Evolutionary conservation across 306 rosid genomes (phyloP), one percentile per base, ranked within the genome.

Genomic region (Lathyrus tuberosus): DNA sequence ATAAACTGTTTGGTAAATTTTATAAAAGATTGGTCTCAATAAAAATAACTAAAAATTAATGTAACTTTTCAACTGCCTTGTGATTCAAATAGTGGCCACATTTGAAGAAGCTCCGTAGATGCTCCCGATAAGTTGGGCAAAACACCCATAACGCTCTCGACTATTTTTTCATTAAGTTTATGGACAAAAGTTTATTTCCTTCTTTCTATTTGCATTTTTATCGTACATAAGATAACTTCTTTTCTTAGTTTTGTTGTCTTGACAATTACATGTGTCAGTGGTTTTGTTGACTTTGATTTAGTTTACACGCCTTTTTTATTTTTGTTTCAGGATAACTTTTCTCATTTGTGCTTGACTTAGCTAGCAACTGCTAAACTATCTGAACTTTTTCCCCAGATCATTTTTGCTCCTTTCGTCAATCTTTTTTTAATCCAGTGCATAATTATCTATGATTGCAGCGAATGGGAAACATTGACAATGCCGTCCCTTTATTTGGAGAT

Each of bases 391-490:
- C 71, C 28, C 42, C 46, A 62, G 52, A 52, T 31, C 44, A 8
- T 59, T 6, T 49, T 43, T 66, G 57, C 57, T 49, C 59, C 18
- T 62, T 62, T 10, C 53, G 42, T 18, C 69, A 28, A 80, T 15
- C 26, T 24, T 67, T 65, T 14, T 75, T 56, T 67, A 79, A 62
- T 67, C 28, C 33, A 70, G 49, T 56, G 49, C 48, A 10, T 48
- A 26, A 17, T 84, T 49, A 41, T 47, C 70, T 71, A 68, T 75
- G 49, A 67, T 78, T 76, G 86, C 97, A 93, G 98, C 84, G 86
- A 76, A 93, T 93, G 98, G 97, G 98, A 65, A 90, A 83, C 67
- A 93, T 93, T 65, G 91, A 90, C 59, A 66, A 80, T 0, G 92
- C 88, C 9, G 96, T 88, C 59, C 98, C 97, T 48, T 86, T 93